Percentiles rank a stretch among this genome's conserved stretches.
Conservation (phyloP, 2,329 filamentous ascomycete genomes). For the Knufia petricola region DNA sequence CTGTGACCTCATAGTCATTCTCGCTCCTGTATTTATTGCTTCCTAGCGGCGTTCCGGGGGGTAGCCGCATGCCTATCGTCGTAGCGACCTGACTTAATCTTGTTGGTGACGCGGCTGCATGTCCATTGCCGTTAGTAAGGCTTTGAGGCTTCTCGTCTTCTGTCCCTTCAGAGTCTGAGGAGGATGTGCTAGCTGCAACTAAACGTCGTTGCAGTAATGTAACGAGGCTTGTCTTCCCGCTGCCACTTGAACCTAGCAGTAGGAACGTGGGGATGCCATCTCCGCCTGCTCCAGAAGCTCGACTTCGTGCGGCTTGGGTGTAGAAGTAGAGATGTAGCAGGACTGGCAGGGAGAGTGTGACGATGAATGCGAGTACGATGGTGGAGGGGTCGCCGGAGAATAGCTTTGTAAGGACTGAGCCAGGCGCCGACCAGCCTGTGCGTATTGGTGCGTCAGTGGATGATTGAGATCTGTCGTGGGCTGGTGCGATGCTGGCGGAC, state of each 20-base stretch:
- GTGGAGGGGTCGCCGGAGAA: constrained; percentile 35
- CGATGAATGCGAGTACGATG: constrained; percentile 57
- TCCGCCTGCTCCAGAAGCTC: constrained; percentile 37
- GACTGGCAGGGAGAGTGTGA: constrained; percentile 65
- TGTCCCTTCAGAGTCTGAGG: not conserved
- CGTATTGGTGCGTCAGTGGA: not conserved
- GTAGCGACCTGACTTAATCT: constrained; percentile 56
- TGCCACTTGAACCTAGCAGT: constrained; percentile 67
- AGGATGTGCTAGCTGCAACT: not conserved
- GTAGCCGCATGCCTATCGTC: constrained; percentile 47
- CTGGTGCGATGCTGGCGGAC: not conserved
- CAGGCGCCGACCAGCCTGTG: constrained; percentile 31
- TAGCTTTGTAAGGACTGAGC: constrained; percentile 32
- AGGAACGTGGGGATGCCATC: constrained; percentile 56
- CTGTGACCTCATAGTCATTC: constrained; percentile 58
- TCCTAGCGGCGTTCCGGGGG: constrained; percentile 41
- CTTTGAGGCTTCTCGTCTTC: constrained; percentile 43
- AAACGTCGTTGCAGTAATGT: not conserved
- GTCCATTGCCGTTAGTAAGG: constrained; percentile 18
- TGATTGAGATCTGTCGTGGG: not conserved
- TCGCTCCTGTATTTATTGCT: constrained; percentile 56
- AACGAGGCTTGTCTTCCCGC: constrained; percentile 79
- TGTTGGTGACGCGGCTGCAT: constrained; percentile 33
- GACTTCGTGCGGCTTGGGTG: constrained; percentile 52
- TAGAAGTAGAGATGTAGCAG: constrained; percentile 69